phyloP scores from a whole-genome alignment of 1,139 yeast species.

The Taphrina deformans region DNA sequence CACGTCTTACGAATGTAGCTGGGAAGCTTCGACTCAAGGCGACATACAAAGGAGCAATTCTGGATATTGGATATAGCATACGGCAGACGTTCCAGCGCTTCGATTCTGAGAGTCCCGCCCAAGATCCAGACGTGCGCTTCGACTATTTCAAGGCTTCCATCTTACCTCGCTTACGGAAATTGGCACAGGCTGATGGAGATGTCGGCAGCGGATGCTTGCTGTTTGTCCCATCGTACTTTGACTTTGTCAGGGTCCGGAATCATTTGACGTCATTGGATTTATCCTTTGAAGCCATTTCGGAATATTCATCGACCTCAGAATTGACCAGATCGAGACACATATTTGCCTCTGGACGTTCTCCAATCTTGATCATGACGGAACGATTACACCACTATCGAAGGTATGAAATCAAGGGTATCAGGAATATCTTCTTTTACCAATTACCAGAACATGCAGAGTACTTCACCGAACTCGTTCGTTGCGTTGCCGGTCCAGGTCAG shows the following conservation, averaged over 20 bases:
- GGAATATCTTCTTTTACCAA: conserved; percentile 76
- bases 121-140: conserved; percentile 78
- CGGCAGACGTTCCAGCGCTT: conserved; percentile 49
- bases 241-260: conserved; percentile 74
- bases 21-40: conserved; percentile 64
- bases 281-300: conserved; percentile 69
- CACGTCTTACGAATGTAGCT: conserved; percentile 60
- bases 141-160: conserved; percentile 72
- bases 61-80: conserved; percentile 47
- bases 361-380: conserved; percentile 80
- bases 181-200: conserved; percentile 40
- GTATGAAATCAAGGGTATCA: conserved; percentile 82
- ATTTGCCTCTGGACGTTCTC: conserved; percentile 64
- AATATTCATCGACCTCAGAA: conserved; percentile 72
- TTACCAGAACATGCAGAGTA: conserved; percentile 82
- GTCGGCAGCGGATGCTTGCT: conserved; percentile 65
- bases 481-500: conserved; percentile 46
- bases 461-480: conserved; percentile 70
- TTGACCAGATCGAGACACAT: conserved; percentile 68
- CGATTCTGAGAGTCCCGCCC: conserved; percentile 53
- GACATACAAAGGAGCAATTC: conserved; percentile 46
- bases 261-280: conserved; percentile 52
- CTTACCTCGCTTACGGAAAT: conserved; percentile 66
- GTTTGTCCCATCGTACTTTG: conserved; percentile 83
- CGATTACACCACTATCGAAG: conserved; percentile 90